A percentile compares a stretch with the other conserved stretches of the same genome.
phyloP scores from a whole-genome alignment of 805 yeast species.

The Lachancea sp. region DNA sequence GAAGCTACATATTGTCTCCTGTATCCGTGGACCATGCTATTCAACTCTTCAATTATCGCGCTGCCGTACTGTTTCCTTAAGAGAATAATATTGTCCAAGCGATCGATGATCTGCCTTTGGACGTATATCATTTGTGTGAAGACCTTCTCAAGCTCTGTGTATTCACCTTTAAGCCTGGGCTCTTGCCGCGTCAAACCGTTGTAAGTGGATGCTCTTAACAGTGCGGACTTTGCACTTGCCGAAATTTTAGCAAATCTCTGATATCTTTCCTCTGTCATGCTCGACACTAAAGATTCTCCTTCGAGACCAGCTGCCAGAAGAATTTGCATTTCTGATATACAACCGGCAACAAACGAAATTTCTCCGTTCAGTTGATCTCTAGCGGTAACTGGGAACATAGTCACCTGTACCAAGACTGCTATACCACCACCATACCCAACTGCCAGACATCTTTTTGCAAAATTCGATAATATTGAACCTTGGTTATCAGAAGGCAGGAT shows the following conservation, averaged over 20 bases:
- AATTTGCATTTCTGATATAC: slow-evolving; percentile 36
- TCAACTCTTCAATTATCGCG: slow-evolving; percentile 41
- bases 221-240: slow-evolving; percentile 35
- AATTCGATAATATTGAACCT: slow-evolving; percentile 39
- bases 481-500: slow-evolving; percentile 33
- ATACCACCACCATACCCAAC: slow-evolving; percentile 46
- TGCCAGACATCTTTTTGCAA: slow-evolving; percentile 45
- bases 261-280: slow-evolving; percentile 30
- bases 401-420: slow-evolving; percentile 41
- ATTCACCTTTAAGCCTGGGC: slow-evolving; percentile 44
- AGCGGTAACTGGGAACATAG: slow-evolving; percentile 43
- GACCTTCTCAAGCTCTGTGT: slow-evolving; percentile 35
- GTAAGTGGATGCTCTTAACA: slow-evolving; percentile 38
- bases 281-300: slow-evolving; percentile 28
- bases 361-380: slow-evolving; percentile 40
- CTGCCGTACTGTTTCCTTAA: slow-evolving; percentile 41
- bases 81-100: slow-evolving; percentile 41
- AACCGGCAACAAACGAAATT: slow-evolving; percentile 36
- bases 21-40: slow-evolving; percentile 36
- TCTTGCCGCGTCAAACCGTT: slow-evolving; percentile 40
- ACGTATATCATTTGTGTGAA: slow-evolving; percentile 42
- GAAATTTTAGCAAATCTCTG: slow-evolving; percentile 32
- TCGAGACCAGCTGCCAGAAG: slow-evolving; percentile 39
- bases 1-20: slow-evolving; percentile 42
- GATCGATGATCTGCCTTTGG: slow-evolving; percentile 41